Base-by-base conservation (phyloP, 768 basidiomycete species). In the Daedaleopsis sinensis region DNA sequence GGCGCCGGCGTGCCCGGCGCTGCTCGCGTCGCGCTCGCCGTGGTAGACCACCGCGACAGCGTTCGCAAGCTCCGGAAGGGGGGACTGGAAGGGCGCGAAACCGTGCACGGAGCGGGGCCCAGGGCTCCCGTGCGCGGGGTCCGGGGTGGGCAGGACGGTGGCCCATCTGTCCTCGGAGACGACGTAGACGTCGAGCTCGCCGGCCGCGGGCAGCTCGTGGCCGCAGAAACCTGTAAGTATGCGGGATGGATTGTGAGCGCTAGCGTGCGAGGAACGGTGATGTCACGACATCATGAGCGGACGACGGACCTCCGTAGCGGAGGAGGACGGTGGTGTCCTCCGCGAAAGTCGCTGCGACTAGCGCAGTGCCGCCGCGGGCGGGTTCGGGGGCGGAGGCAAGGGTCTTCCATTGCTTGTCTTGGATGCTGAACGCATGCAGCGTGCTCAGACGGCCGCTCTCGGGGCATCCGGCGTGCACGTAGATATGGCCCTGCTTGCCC, bases 381-480 rank as follows among this genome's bases (percentile, higher is more conserved):
- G 76, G 76, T 5, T 65, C 75, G 1, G 80, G 80, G 0, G 76
- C 79, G 18, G 71, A 59, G n/a, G 76, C 64, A 8, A 78, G 70
- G 24, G 52, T 39, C 32, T 69, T 24, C 78, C 80, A 80, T 23
- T 52, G 53, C 7, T 66, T 62, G 4, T 65, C 67, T 7, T 55
- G 21, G 43, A 76, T 55, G 55, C 75, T 69, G 65, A 76, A 74
- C 13, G 74, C 67, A 57, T 79, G 76, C 35, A 80, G 63, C 4
- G 72, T 66, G 15, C 65, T 55, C 5, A 78, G 71, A 24, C 79
- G 74, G 12, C 79, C 79, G 15, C 68, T 64, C 0, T 66, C 53
- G 0, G 78, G 79, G 47, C 79, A 80, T 13, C 78, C 79, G 1
- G 78, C 79, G 57, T 80, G 80, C 4, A 79, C 63, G 65, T 75